Conservation (phyloP, 345 rosid genomes). For the Capsella bursapastoris region DNA sequence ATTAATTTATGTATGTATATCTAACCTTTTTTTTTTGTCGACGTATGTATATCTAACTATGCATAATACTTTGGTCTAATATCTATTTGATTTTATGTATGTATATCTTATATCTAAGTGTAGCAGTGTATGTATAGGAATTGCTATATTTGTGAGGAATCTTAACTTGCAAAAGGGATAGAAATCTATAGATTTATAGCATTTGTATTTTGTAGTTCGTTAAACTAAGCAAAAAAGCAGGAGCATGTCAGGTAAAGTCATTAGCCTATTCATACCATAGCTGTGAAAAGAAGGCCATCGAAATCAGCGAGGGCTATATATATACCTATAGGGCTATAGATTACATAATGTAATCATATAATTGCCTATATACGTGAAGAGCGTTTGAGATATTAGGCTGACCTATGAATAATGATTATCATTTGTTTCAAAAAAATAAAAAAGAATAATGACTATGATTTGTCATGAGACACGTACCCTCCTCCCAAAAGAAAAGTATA, state of each 20-base stretch:
- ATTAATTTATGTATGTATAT: too few species aligned
- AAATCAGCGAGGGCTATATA: conserved; percentile 42
- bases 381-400: conserved; percentile 27
- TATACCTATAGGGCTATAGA: conserved; percentile 25
- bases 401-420: conserved; percentile 26
- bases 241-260: conserved; percentile 38
- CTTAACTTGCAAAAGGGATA: not conserved
- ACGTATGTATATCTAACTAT: too few species aligned
- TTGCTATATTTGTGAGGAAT: conserved; percentile 26
- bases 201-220: conserved; percentile 22
- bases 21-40: too few species aligned
- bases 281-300: conserved; percentile 27
- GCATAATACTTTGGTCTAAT: not conserved
- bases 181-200: conserved; percentile 21
- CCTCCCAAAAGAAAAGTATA: not conserved
- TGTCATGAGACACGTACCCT: not conserved
- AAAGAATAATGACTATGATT: not conserved
- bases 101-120: too few species aligned
- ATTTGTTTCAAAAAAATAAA: not conserved
- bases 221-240: conserved; percentile 37
- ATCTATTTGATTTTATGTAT: too few species aligned
- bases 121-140: not conserved
- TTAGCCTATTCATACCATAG: conserved; percentile 31
- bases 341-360: conserved; percentile 36
- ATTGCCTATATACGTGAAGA: conserved; percentile 8